Base-by-base conservation (phyloP, 2,329 filamentous ascomycete genomes). In the Hymenoscyphus repandus region DNA sequence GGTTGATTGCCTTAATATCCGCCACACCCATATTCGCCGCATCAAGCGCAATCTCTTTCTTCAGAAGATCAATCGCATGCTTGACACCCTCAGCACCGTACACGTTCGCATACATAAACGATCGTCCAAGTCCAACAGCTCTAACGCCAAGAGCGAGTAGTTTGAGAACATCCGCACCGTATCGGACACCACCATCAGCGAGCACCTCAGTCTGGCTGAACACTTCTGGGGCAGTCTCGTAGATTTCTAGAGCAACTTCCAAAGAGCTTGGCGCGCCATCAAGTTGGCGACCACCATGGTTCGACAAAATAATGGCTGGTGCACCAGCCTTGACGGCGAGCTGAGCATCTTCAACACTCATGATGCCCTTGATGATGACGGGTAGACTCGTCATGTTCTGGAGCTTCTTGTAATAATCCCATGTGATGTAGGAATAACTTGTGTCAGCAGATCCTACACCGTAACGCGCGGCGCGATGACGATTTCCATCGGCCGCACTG, bases 61-160 rank as follows among this genome's bases (percentile, higher is more conserved):
- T 77, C 57, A 80, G 64, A 10, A 80, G 68, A 46, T 72, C 61
- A 47, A 77, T 72, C 5, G 68, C 68, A 64, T 70, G 72, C 49
- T 64, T 64, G 2, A 78, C 74, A 18, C 76, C 76, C 18, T 71
- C 56, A 62, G 69, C 51, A 56, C 76, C 64, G 65, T 75, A 79
- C 34, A 71, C 62, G 56, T 77, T 77, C 44, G 73, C 69, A 59
- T 71, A 79, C 72, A 79, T 75, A 58, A 75, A 69, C 1, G 50
- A 15, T 1, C 81, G 64, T 0, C 81, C 81, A 0, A 85, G 69
- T 50, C 82, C 81, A 22, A 83, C 79, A 55, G 82, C 82, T 58
- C 77, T 78, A 0, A 80, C 81, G 3, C 81, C 80, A 9, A 84
- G 65, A 1, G 79, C 78, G 10, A 84, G 68, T 1, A 80, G 78